phyloP scores from a whole-genome alignment of 2,329 filamentous ascomycete species.

The Fusarium oxysporum region DNA sequence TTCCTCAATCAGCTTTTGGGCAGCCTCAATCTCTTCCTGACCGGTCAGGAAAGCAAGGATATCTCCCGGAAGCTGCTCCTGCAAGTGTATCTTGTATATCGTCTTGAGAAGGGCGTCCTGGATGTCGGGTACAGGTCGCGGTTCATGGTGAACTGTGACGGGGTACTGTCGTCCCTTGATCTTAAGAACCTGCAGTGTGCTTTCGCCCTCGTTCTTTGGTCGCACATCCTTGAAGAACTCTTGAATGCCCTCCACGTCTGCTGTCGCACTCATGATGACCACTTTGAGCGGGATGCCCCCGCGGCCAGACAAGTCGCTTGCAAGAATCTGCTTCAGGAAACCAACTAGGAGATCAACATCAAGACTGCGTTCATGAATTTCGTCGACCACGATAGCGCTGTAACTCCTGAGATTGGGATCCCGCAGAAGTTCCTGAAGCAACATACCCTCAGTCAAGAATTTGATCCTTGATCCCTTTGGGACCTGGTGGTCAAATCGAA shows the following conservation, averaged over 20 bases:
- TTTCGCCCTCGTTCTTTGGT: conserved; percentile 27
- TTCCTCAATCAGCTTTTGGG: conserved; percentile 84
- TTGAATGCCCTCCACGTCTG: conserved; percentile 83
- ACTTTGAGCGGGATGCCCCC: conserved; percentile 85
- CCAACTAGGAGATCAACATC: conserved; percentile 93
- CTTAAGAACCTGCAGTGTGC: conserved; percentile 60
- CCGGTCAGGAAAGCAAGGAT: conserved; percentile 93
- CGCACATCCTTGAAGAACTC: conserved; percentile 72
- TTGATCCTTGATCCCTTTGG: conserved; percentile 89
- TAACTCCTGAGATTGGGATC: conserved; percentile 88
- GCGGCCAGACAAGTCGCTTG: conserved; percentile 70
- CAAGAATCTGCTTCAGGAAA: conserved; percentile 83
- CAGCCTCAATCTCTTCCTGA: conserved; percentile 89
- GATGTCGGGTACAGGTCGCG: conserved; percentile 81
- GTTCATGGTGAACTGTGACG: conserved; percentile 81
- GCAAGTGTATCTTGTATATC: conserved; percentile 87
- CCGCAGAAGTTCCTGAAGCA: conserved; percentile 90
- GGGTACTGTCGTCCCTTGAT: conserved; percentile 91
- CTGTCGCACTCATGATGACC: conserved; percentile 96
- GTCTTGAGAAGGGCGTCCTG: conserved; percentile 83
- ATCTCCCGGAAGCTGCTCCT: conserved; percentile 92
- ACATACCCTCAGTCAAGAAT: conserved; percentile 95
- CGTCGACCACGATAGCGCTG: conserved; percentile 91
- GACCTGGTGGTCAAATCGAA: conserved; percentile 90
- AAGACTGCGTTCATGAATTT: conserved; percentile 95